Evolutionary conservation across 768 basidiomycete genomes (phyloP), one percentile per base, ranked within the genome.

Genomic region (Tremella fuciformis): DNA sequence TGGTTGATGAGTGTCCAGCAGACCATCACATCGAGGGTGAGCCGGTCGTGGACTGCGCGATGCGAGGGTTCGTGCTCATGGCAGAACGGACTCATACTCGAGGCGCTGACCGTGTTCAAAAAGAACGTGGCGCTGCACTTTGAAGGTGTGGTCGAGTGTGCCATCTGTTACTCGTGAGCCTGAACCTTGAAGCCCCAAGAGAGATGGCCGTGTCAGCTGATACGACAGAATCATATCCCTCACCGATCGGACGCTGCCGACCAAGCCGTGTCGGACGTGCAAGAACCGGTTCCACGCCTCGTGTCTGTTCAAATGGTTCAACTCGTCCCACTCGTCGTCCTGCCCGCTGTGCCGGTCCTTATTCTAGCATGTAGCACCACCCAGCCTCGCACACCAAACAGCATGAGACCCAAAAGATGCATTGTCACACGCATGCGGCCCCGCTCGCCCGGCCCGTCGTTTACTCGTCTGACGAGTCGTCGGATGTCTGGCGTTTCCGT

Each of bases 1-100:
- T 99, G 94, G 96, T 81, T 94, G 55, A 81, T 98, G 21, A 89
- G 85, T 15, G 87, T 97, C 37, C 91, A 93, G 73, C 92, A 94
- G 78, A 85, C 87, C 25, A 84, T 93, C 48, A 90, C 87, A 80
- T 84, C 87, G 15, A 87, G 93, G 77, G 93, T 92, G 64, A 55
- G 85, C 78, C 7, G 2, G 16, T n/a, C n/a, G 37, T 25, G 18
- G 6, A n/a, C n/a, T n/a, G n/a, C n/a, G n/a, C n/a, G 21, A 25
- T 39, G 1, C 21, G 18, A 4, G 1, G n/a, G 25, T 13, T 40
- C 15, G 24, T 13, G 38, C 58, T 64, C 47, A 64, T 24, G 26
- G 18, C 44, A 96, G 92, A 92, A 91, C 66, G 92, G 93, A 6
- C 83, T 86, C 50, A 86, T 99, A 25, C 81, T 89, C 9, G 96